These are phyloP conservation scores for Cucurbita moschata DNA, from an alignment of 306 rosid genomes.

Conservation along the genomic window DNA sequence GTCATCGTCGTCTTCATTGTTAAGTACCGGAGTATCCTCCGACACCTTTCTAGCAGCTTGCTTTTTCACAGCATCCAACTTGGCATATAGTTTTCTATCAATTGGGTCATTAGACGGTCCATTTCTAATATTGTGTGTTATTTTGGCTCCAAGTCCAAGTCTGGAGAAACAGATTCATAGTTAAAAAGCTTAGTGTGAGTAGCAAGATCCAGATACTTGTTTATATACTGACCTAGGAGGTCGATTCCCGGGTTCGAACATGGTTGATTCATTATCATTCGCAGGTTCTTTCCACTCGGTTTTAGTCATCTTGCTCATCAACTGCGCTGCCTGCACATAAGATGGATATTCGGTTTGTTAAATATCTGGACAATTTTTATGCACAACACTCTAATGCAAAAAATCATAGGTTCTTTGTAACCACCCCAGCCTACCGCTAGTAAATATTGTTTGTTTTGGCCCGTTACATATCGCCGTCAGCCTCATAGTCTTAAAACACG, in stretches of 20 bases:
- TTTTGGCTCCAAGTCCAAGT: conserved; percentile 85
- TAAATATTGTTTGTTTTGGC: too few relatives aligned
- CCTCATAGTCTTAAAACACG: too few relatives aligned
- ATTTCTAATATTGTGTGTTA: conserved; percentile 35
- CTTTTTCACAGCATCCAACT: conserved; percentile 37
- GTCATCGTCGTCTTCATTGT: conserved; percentile 23
- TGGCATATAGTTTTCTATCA: conserved; percentile 47
- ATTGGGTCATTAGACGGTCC: conserved; percentile 53
- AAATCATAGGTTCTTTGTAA: not conserved
- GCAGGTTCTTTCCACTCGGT: conserved; percentile 8
- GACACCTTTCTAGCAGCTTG: conserved; percentile 36
- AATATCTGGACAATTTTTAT: not conserved
- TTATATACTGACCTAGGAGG: conserved; percentile 39
- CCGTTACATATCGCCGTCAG: too few relatives aligned
- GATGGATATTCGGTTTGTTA: not conserved
- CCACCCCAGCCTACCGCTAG: too few relatives aligned
- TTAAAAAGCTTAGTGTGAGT: not conserved
- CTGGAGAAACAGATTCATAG: conserved; percentile 18
- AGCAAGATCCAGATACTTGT: too few relatives aligned
- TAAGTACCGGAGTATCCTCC: conserved; percentile 17
- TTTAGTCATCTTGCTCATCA: conserved; percentile 55
- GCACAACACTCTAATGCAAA: not conserved
- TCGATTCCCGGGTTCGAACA: conserved; percentile 23
- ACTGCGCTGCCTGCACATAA: conserved; percentile 56
- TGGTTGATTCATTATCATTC: conserved; percentile 32